Percentiles rank a stretch among this genome's conserved stretches.
Conservation (phyloP, 1,284 basidiomycete species). For the Cryptococcus depauperatus region DNA sequence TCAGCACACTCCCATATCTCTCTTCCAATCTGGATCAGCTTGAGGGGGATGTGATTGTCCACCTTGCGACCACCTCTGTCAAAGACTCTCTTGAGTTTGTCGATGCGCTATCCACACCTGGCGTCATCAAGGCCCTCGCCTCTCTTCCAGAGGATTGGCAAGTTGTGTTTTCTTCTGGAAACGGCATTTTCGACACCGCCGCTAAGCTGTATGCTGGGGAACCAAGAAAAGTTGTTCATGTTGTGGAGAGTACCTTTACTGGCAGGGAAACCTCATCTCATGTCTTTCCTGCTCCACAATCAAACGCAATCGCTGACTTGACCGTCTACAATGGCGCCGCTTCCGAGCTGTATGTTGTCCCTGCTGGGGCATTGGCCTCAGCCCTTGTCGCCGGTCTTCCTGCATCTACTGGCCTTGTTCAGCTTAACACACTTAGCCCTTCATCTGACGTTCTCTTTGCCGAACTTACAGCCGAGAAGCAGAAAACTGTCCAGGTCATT, state of each 20-base stretch:
- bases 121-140: constrained; percentile 49
- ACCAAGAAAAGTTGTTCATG: constrained; percentile 35
- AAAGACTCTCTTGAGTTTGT: background rate
- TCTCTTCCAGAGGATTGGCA: constrained; percentile 60
- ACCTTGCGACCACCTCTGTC: constrained; percentile 54
- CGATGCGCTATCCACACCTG: constrained; percentile 55
- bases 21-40: constrained; percentile 60
- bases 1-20: constrained; percentile 59
- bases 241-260: constrained; percentile 41
- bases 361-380: constrained; percentile 29
- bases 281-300: constrained; percentile 31
- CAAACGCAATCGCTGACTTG: constrained; percentile 23
- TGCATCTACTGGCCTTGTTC: constrained; percentile 23
- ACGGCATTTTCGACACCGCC: constrained; percentile 67
- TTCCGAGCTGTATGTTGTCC: constrained; percentile 30
- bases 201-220: constrained; percentile 30
- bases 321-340: constrained; percentile 19
- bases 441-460: constrained; percentile 27
- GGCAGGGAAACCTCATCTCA: constrained; percentile 36
- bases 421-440: constrained; percentile 36
- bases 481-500: constrained; percentile 33
- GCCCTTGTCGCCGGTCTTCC: constrained; percentile 16
- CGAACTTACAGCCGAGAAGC: constrained; percentile 20
- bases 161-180: constrained; percentile 65
- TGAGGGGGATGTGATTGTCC: constrained; percentile 61